Evolutionary conservation across 1,139 yeast species (phyloP).

Genomic region (Eremothecium gossypii): DNA sequence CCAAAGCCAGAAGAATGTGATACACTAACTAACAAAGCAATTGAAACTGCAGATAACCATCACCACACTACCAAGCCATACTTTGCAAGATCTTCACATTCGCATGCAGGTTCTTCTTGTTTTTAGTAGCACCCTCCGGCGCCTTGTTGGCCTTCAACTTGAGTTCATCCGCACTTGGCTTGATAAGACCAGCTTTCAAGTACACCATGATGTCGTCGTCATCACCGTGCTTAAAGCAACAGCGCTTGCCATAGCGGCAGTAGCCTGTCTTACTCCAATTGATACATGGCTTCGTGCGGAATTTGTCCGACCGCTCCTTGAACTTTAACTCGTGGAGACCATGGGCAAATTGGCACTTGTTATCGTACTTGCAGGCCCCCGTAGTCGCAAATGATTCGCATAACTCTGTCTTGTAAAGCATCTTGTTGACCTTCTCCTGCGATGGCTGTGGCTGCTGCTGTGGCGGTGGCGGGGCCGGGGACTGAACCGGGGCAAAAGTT

Average conservation of each 20-base stretch:
- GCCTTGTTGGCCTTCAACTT: background rate
- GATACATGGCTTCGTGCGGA: constrained; percentile 87
- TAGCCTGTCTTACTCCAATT: constrained; percentile 78
- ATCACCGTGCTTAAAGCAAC: constrained; percentile 78
- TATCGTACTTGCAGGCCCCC: constrained; percentile 78
- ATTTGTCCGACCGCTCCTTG: constrained; percentile 70
- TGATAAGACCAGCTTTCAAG: constrained; percentile 19
- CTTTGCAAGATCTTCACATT: constrained; percentile 24
- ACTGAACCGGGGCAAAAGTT: background rate
- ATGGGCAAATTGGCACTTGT: constrained; percentile 92
- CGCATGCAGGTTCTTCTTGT: constrained; percentile 22
- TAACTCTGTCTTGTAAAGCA: constrained; percentile 80
- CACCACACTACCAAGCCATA: constrained; percentile 29
- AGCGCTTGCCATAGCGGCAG: constrained; percentile 84
- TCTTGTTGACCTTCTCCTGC: constrained; percentile 43
- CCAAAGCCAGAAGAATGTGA: too few relatives aligned
- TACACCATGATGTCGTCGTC: constrained; percentile 27
- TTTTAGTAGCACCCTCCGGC: background rate
- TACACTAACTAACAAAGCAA: too few relatives aligned
- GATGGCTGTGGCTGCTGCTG: constrained; percentile 4
- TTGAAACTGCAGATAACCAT: too few relatives aligned
- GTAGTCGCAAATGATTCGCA: constrained; percentile 70
- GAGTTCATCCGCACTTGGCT: constrained; percentile 4
- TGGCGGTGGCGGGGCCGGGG: background rate
- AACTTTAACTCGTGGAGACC: constrained; percentile 68